Evolutionary conservation across 2,329 filamentous ascomycete species (phyloP).

Genomic region (Paecilomyces niveus): DNA sequence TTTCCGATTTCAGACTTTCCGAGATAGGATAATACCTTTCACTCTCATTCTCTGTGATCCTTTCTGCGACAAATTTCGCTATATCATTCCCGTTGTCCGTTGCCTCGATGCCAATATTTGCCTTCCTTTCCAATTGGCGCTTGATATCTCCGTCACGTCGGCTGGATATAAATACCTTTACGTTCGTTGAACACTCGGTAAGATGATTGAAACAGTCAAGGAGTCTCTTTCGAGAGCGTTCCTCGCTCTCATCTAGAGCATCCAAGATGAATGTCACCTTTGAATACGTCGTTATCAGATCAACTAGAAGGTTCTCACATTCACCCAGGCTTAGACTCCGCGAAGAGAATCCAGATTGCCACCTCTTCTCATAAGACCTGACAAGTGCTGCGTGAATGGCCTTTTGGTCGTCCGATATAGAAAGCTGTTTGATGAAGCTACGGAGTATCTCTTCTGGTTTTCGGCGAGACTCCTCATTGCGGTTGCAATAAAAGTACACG

Average conservation of each 20-base stretch:
- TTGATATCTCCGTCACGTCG: slow-evolving; percentile 7
- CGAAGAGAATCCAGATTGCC: neutral
- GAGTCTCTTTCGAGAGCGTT: slow-evolving; percentile 1
- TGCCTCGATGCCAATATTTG: slow-evolving; percentile 11
- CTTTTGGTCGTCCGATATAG: neutral
- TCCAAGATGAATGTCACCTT: slow-evolving; percentile 5
- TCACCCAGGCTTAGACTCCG: slow-evolving; percentile 2
- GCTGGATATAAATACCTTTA: slow-evolving; percentile 10
- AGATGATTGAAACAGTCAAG: slow-evolving; percentile 2
- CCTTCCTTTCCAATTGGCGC: slow-evolving; percentile 1
- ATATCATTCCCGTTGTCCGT: slow-evolving; percentile 24
- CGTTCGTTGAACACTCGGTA: neutral
- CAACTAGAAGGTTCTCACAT: slow-evolving; percentile 3
- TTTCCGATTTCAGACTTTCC: slow-evolving; percentile 9
- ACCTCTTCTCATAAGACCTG: slow-evolving; percentile 3
- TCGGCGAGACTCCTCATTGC: slow-evolving; percentile 5
- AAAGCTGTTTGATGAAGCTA: slow-evolving; percentile 8
- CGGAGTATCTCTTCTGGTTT: slow-evolving; percentile 3
- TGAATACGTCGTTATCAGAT: neutral
- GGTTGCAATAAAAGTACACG: slow-evolving; percentile 10
- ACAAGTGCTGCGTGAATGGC: slow-evolving; percentile 1
- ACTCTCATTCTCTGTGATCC: slow-evolving; percentile 12
- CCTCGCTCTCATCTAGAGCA: slow-evolving; percentile 8
- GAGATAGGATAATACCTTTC: slow-evolving; percentile 9
- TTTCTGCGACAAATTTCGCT: slow-evolving; percentile 14